Evolutionary conservation across 2,329 filamentous ascomycete genomes (phyloP).

Genomic region (Colletotrichum lupini): DNA sequence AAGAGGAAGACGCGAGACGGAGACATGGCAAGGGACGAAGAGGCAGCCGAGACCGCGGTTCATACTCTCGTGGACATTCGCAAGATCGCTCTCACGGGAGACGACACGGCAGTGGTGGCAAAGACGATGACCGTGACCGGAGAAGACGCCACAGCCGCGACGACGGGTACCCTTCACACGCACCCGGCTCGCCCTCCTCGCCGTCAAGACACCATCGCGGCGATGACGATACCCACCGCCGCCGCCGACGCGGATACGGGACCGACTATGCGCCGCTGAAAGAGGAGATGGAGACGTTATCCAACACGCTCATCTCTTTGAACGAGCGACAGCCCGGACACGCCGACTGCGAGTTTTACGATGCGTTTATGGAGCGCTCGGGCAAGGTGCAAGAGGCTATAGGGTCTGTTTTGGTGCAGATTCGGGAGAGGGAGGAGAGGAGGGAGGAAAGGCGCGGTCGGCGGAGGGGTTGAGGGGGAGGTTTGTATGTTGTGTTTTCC

Average conservation of each 20-base stretch:
- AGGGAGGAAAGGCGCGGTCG: constrained; percentile 20
- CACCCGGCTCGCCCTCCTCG: not conserved
- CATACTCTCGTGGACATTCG: not conserved
- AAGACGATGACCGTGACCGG: not conserved
- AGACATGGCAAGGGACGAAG: not conserved
- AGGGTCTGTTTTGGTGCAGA: constrained; percentile 21
- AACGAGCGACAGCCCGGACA: constrained; percentile 32
- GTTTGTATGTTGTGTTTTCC: not conserved
- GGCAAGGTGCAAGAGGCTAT: constrained; percentile 31
- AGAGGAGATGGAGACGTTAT: constrained; percentile 28
- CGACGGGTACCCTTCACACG: not conserved
- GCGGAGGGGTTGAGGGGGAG: not conserved
- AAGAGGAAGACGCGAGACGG: not conserved
- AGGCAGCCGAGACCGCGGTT: not conserved
- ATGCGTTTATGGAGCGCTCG: constrained; percentile 32
- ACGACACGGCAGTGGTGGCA: not conserved
- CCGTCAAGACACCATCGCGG: not conserved
- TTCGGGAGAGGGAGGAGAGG: constrained; percentile 34
- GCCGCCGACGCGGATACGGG: constrained; percentile 4
- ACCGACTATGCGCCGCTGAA: constrained; percentile 25
- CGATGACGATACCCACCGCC: not conserved
- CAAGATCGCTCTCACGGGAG: not conserved
- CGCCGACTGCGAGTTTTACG: constrained; percentile 34
- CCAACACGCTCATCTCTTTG: constrained; percentile 28
- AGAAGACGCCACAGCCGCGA: not conserved